Evolutionary conservation across 768 basidiomycete species (phyloP).

Genomic region (Mycena haematopus): DNA sequence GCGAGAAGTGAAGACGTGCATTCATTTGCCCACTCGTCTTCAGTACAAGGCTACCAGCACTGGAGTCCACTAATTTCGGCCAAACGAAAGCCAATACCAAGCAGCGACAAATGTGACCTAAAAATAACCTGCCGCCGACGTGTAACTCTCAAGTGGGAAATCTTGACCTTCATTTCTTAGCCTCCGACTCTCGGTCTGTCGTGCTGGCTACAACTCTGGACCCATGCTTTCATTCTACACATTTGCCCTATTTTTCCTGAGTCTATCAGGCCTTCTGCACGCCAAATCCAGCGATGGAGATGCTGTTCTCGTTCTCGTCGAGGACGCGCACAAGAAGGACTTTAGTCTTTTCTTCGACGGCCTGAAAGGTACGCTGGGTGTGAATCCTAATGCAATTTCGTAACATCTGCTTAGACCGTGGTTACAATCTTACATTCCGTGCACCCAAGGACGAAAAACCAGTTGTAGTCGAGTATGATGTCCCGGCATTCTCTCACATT

Average conservation of each 20-base stretch:
- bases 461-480: constrained; percentile 69
- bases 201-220: constrained; percentile 26
- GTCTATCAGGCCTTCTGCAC: constrained; percentile 39
- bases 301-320: constrained; percentile 85
- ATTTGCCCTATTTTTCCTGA: constrained; percentile 40
- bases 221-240: constrained; percentile 47
- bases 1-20: too few relatives aligned
- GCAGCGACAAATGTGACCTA: background rate
- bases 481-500: constrained; percentile 83
- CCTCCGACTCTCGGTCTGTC: constrained; percentile 15
- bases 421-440: constrained; percentile 89
- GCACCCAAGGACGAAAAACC: constrained; percentile 78
- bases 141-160: constrained; percentile 12
- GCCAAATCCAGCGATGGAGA: constrained; percentile 84
- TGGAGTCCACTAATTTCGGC: too few relatives aligned
- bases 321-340: constrained; percentile 70
- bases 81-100: constrained; percentile 14
- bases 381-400: constrained; percentile 11
- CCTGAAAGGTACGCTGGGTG: constrained; percentile 62
- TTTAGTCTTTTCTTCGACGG: constrained; percentile 86
- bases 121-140: constrained; percentile 22
- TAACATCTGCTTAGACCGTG: constrained; percentile 58
- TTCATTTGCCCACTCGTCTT: too few relatives aligned
- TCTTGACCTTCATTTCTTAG: constrained; percentile 21
- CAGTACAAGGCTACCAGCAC: too few relatives aligned